Percentiles rank a stretch among this genome's conserved stretches.
Conservation (phyloP, 2,329 filamentous ascomycete species). For the Aspergillus nomiae region DNA sequence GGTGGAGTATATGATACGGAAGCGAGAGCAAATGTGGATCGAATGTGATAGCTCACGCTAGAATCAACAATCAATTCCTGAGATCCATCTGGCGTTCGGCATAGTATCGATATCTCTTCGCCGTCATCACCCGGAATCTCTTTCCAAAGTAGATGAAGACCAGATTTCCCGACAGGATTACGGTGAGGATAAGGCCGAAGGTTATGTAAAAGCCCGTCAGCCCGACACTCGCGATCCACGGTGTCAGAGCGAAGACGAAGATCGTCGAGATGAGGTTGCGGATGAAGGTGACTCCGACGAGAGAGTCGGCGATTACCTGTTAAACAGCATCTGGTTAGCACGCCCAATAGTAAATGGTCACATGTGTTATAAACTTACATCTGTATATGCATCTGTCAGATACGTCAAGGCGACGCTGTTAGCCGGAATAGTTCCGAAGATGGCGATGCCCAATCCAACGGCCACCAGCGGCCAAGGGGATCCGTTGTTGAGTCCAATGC, state of each 20-base stretch:
- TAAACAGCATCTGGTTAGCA: neutral
- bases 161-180: neutral
- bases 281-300: conserved; percentile 49
- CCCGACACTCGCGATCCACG: conserved; percentile 32
- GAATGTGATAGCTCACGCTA: too few species aligned
- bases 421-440: neutral
- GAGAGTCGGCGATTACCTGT: conserved; percentile 50
- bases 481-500: conserved; percentile 34
- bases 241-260: conserved; percentile 49
- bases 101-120: neutral
- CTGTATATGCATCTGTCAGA: neutral
- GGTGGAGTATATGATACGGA: neutral
- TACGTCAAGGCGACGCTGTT: neutral
- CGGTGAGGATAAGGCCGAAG: neutral
- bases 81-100: neutral
- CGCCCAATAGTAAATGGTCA: too few species aligned
- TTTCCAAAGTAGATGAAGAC: neutral
- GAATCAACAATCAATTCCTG: too few species aligned
- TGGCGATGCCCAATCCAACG: neutral
- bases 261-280: conserved; percentile 48
- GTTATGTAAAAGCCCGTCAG: neutral
- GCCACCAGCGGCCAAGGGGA: conserved; percentile 2
- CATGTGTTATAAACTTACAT: neutral
- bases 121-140: neutral
- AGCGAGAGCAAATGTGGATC: neutral